phyloP scores from a whole-genome alignment of 2,329 filamentous ascomycete species.

The Fusarium aywerte region DNA sequence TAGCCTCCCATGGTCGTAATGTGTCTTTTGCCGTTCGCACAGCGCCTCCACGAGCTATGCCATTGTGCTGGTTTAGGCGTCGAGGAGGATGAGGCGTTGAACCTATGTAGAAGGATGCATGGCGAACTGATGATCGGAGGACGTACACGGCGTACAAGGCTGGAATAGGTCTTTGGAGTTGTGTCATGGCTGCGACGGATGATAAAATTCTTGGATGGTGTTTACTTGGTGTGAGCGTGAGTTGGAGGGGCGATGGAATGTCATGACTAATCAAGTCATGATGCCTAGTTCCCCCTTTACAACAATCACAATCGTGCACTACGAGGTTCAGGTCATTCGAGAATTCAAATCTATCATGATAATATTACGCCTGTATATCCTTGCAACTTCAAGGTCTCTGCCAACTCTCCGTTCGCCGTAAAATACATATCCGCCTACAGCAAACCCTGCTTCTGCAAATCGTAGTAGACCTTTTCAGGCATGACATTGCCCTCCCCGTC shows the following conservation, averaged over 20 bases:
- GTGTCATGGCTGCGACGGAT: constrained; percentile 51
- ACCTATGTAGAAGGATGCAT: constrained; percentile 83
- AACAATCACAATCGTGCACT: background rate
- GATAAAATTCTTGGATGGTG: constrained; percentile 9
- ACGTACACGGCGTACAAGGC: constrained; percentile 95
- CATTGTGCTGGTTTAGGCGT: constrained; percentile 92
- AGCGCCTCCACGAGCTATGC: constrained; percentile 82
- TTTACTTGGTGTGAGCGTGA: constrained; percentile 33
- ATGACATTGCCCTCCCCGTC: constrained; percentile 97
- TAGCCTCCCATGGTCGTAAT: constrained; percentile 91
- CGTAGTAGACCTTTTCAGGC: constrained; percentile 98
- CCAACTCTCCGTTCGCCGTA: constrained; percentile 7
- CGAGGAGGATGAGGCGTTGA: constrained; percentile 89
- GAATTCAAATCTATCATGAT: background rate
- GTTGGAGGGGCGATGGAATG: constrained; percentile 39
- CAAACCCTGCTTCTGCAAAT: constrained; percentile 91
- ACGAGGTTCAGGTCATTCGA: background rate
- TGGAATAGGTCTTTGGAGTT: constrained; percentile 71
- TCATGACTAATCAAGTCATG: constrained; percentile 41
- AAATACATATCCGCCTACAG: constrained; percentile 60
- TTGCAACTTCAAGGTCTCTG: background rate
- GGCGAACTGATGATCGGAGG: constrained; percentile 81
- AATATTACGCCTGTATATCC: background rate
- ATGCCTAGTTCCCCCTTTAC: constrained; percentile 12
- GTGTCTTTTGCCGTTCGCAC: constrained; percentile 74